Conservation (phyloP, 2,329 filamentous ascomycete species). For the Cladophialophora psammophila region DNA sequence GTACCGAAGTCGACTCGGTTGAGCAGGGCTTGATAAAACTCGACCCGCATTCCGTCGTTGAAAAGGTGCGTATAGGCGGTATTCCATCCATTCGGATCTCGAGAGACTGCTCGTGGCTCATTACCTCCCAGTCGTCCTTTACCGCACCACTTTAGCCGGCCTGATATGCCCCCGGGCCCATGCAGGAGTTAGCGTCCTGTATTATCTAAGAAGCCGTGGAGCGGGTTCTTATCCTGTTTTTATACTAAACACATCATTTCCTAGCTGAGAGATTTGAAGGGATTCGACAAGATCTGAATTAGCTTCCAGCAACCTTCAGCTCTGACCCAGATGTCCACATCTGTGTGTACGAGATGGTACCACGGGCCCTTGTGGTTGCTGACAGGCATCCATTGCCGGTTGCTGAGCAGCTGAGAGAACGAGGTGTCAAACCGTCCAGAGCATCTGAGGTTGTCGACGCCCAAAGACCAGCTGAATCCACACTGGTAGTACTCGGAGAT, state of each 20-base stretch:
- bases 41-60: constrained; percentile 1
- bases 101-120: neutral
- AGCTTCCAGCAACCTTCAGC: neutral
- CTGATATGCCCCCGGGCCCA: neutral
- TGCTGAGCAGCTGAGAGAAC: constrained; percentile 1
- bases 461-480: neutral
- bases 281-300: constrained; percentile 8
- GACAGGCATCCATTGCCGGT: constrained; percentile 14
- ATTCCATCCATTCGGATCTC: constrained; percentile 4
- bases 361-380: constrained; percentile 24
- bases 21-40: neutral
- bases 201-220: constrained; percentile 11
- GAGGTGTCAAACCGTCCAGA: neutral
- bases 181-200: constrained; percentile 3
- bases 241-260: constrained; percentile 5
- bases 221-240: neutral
- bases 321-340: constrained; percentile 16
- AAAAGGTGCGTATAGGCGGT: constrained; percentile 12
- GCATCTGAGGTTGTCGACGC: constrained; percentile 1
- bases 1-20: neutral
- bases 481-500: neutral
- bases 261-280: neutral
- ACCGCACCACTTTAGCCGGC: neutral
- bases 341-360: constrained; percentile 20
- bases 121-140: neutral